Base-by-base conservation (phyloP, 23 red algal species). In the Cyanidium caldarium region DNA sequence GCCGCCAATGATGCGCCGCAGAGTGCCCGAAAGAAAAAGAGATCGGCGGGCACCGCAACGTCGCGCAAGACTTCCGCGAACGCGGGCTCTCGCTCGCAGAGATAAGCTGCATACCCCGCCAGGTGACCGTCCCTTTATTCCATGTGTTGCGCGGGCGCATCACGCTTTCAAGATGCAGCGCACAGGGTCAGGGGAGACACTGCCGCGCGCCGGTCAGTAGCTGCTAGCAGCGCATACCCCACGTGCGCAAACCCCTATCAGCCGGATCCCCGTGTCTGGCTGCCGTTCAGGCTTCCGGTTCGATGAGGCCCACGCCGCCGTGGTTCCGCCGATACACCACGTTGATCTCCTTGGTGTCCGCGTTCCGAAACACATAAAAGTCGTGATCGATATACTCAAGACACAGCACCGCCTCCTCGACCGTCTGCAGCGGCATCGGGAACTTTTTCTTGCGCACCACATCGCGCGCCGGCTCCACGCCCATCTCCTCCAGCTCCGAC, bases 311-410 rank as follows among this genome's bases (percentile, higher is more conserved):
- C 30, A 87, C 73, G 33, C 91, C 91, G 37, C 91, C 91, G 45
- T 85, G 83, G 40, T 87, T 84, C 40, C 83, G 80, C 36, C 72
- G 82, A 68, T 87, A 96, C 28, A 96, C 80, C 33, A 96, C 70
- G 26, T 73, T 85, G 44, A 96, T 76, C 51, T 96, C 67, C 19
- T 70, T 56, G 2, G 91, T 81, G 37, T 77, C 65, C 13, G 75
- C 77, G 46, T 87, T 86, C 44, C 91, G 72, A 71, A 88, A 96
- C 2, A 96, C 68, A 42, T 96, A 88, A 69, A 86, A 96, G 25
- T 86, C 79, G 28, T 96, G 83, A 58, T 96, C 83, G 19, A 88
- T 77, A 34, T 85, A 84, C 35, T 96, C 91, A 20, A 82, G 66
- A 44, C 84, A 87, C 29, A 88, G 38, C 5, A 87, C 83, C 25